phyloP scores from a whole-genome alignment of 805 yeast genomes.

The Ascoidea rubescens region DNA sequence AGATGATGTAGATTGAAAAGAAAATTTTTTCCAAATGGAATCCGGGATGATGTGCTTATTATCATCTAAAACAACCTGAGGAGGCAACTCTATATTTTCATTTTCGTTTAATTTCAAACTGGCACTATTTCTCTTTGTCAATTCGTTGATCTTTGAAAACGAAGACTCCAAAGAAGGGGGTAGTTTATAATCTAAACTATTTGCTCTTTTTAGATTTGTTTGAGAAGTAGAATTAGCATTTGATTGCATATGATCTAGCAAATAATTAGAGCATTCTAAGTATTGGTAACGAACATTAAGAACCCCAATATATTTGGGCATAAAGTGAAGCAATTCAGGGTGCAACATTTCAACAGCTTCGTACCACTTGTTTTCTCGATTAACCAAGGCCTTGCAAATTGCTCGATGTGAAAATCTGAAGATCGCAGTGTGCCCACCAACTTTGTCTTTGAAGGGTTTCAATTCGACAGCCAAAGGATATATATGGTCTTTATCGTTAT shows the following conservation, averaged over 20 bases:
- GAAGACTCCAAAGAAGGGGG: conserved; percentile 7
- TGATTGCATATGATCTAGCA: conserved; percentile 5
- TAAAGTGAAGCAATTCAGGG: conserved; percentile 61
- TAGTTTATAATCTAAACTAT: neutral
- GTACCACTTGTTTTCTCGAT: conserved; percentile 83
- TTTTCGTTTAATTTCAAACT: conserved; percentile 1
- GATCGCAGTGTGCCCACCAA: conserved; percentile 97
- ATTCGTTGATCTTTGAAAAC: conserved; percentile 13
- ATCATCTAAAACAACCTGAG: conserved; percentile 86
- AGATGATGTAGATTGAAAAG: conserved; percentile 14
- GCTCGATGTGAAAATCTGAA: conserved; percentile 85
- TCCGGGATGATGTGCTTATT: conserved; percentile 86
- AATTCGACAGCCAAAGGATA: conserved; percentile 77
- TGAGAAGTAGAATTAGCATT: neutral
- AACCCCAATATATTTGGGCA: conserved; percentile 94
- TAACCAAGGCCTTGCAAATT: conserved; percentile 85
- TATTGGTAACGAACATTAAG: conserved; percentile 75
- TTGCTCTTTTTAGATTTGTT: neutral
- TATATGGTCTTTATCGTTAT: conserved; percentile 14
- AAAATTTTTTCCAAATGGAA: conserved; percentile 52
- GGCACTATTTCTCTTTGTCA: neutral
- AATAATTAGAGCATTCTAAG: conserved; percentile 19
- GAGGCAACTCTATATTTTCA: conserved; percentile 24
- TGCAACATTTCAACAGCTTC: conserved; percentile 75
- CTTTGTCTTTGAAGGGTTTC: conserved; percentile 83